Evolutionary conservation across 768 basidiomycete species (phyloP).

Genomic region (Candolleomyces efflorescens): DNA sequence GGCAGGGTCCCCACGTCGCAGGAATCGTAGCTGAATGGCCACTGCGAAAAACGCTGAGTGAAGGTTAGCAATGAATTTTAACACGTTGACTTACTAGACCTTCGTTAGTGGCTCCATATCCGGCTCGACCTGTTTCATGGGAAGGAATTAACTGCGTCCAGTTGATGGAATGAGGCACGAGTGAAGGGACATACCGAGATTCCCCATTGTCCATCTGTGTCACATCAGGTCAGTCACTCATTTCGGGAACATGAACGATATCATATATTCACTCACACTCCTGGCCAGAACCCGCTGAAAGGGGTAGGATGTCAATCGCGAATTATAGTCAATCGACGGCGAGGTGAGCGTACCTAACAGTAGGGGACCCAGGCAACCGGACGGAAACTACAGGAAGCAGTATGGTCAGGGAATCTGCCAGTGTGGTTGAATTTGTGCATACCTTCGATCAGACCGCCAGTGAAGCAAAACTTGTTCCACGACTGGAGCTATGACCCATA

Average conservation of each 20-base stretch:
- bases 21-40: constrained; percentile 66
- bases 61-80: background rate
- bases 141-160: no score
- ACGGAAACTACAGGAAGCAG: constrained; percentile 43
- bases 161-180: no score
- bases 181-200: constrained; percentile 30
- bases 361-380: constrained; percentile 63
- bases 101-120: constrained; percentile 87
- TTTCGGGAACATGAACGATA: background rate
- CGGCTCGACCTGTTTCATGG: constrained; percentile 44
- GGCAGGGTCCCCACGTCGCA: constrained; percentile 79
- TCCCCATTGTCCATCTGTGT: constrained; percentile 70
- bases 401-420: background rate
- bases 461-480: constrained; percentile 97
- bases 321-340: no score
- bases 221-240: background rate
- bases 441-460: constrained; percentile 81
- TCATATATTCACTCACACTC: constrained; percentile 20
- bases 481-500: constrained; percentile 51
- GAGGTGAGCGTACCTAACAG: constrained; percentile 29
- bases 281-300: constrained; percentile 76
- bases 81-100: constrained; percentile 39
- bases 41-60: constrained; percentile 23
- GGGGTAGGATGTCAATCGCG: background rate
- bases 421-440: background rate